Conservation (phyloP, 2,329 filamentous ascomycete genomes). For the Ophiostoma ips region DNA sequence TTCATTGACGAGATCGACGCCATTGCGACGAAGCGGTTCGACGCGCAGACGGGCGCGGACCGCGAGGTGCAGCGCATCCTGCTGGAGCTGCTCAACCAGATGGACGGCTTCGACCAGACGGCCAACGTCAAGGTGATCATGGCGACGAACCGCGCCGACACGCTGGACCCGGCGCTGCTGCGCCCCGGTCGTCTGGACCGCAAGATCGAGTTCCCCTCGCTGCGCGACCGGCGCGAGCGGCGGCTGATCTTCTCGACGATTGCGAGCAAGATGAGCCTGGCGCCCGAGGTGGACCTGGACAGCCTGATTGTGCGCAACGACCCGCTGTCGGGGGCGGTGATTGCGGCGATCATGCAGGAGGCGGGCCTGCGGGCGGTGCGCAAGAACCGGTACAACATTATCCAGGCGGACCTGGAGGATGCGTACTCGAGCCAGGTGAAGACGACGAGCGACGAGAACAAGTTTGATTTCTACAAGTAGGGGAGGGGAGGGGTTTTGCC, state of each 20-base stretch:
- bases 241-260: conserved; percentile 97
- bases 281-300: conserved; percentile 91
- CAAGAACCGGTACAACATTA: conserved; percentile 99
- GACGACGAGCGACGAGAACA: conserved; percentile 50
- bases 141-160: conserved; percentile 97
- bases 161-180: conserved; percentile 84
- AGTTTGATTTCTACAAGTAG: conserved; percentile 89
- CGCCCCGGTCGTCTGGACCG: conserved; percentile 90
- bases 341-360: conserved; percentile 98
- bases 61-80: conserved; percentile 97
- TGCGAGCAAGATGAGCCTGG: conserved; percentile 90
- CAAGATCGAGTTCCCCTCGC: conserved; percentile 97
- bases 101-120: conserved; percentile 98
- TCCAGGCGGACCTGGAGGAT: conserved; percentile 91
- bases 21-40: conserved; percentile 97
- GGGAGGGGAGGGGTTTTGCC: neutral
- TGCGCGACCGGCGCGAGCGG: conserved; percentile 85
- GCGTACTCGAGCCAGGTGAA: conserved; percentile 97
- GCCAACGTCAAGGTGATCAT: conserved; percentile 99
- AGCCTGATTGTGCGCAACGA: conserved; percentile 94
- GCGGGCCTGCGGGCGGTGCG: conserved; percentile 84
- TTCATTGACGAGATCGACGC: conserved; percentile 99
- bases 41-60: conserved; percentile 94
- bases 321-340: conserved; percentile 85
- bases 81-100: conserved; percentile 94